Evolutionary conservation across 768 basidiomycete species (phyloP).

Genomic region (Floccularia luteovirens): DNA sequence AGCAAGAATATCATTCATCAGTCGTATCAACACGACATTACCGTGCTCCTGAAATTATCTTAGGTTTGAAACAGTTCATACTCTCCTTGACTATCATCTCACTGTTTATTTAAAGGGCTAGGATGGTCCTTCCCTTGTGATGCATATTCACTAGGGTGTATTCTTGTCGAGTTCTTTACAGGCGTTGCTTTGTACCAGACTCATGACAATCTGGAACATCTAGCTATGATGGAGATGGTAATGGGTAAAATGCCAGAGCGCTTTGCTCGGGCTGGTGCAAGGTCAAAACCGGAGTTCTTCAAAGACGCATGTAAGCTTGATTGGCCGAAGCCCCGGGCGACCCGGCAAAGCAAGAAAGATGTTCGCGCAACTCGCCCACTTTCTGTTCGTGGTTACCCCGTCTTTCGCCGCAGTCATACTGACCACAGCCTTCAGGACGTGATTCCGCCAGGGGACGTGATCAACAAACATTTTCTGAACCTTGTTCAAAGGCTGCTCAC

Average conservation of each 20-base stretch:
- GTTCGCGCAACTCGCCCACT: constrained; percentile 79
- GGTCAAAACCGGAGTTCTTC: constrained; percentile 90
- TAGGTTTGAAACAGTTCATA: constrained; percentile 49
- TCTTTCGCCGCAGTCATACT: constrained; percentile 5
- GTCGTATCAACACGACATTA: constrained; percentile 98
- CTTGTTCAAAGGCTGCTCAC: constrained; percentile 82
- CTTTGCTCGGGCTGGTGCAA: constrained; percentile 67
- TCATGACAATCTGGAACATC: constrained; percentile 97
- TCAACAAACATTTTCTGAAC: constrained; percentile 79
- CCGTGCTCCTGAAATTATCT: constrained; percentile 97
- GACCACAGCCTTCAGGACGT: constrained; percentile 54
- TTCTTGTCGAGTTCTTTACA: constrained; percentile 97
- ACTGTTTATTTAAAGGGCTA: constrained; percentile 51
- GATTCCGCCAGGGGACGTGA: constrained; percentile 66
- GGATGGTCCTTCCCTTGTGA: constrained; percentile 99
- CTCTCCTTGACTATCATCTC: constrained; percentile 5
- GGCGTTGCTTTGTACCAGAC: constrained; percentile 99
- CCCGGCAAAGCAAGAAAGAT: constrained; percentile 89
- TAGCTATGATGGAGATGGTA: constrained; percentile 99
- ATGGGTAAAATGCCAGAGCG: constrained; percentile 97
- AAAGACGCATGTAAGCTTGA: constrained; percentile 79
- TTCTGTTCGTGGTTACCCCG: constrained; percentile 40
- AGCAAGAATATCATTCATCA: constrained; percentile 95
- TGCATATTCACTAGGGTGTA: constrained; percentile 97
- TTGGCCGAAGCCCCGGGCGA: constrained; percentile 86